These are phyloP conservation scores for Moniliophthora roreri DNA, from an alignment of 1,284 basidiomycete species.

Conservation along the genomic window DNA sequence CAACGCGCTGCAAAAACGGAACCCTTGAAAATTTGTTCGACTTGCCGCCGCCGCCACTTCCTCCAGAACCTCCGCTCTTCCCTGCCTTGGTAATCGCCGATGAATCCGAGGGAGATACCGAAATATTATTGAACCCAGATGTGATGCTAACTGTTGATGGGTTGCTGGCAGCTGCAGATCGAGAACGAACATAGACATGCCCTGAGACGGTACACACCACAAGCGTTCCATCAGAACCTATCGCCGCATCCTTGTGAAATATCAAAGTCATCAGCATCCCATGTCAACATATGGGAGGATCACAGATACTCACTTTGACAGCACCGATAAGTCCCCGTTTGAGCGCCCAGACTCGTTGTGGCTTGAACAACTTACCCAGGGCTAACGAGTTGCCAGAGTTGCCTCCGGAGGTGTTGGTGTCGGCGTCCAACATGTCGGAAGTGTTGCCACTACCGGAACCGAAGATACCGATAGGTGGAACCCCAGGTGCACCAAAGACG, in stretches of 20 bases:
- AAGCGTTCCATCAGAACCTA: slow-evolving; percentile 86
- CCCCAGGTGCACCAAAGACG: slow-evolving; percentile 63
- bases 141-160: not conserved
- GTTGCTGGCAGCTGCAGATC: slow-evolving; percentile 41
- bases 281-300: not conserved
- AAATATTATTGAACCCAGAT: not conserved
- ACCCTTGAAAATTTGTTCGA: slow-evolving; percentile 83
- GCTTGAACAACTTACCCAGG: slow-evolving; percentile 50
- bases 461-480: slow-evolving; percentile 12
- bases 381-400: slow-evolving; percentile 21
- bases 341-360: slow-evolving; percentile 91
- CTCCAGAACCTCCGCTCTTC: slow-evolving; percentile 34
- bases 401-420: slow-evolving; percentile 22
- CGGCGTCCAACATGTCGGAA: slow-evolving; percentile 26
- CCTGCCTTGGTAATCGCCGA: not conserved
- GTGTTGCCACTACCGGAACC: slow-evolving; percentile 15
- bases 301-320: slow-evolving; percentile 54
- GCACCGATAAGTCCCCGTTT: slow-evolving; percentile 80
- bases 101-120: not conserved
- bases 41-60: slow-evolving; percentile 41
- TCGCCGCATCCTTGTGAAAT: slow-evolving; percentile 72
- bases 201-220: slow-evolving; percentile 94
- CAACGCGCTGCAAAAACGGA: slow-evolving; percentile 82
- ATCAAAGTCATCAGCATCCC: not conserved
- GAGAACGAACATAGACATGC: slow-evolving; percentile 86